phyloP scores from a whole-genome alignment of 2,329 filamentous ascomycete species.

The Meredithiella fracta region DNA sequence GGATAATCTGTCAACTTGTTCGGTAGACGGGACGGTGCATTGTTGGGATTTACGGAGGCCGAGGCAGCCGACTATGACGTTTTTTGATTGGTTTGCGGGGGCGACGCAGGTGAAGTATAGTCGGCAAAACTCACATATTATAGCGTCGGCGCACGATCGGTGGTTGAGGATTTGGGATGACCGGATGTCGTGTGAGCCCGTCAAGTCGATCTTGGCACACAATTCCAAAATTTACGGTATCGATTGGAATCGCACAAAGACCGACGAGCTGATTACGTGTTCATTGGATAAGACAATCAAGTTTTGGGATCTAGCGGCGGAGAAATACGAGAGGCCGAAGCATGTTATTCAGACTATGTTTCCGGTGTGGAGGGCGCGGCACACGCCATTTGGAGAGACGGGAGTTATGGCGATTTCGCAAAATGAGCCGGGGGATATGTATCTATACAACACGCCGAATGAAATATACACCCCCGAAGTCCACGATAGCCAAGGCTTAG shows the following conservation, averaged over 20 bases:
- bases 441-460: constrained; percentile 59
- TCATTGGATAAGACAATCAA: constrained; percentile 86
- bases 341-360: constrained; percentile 68
- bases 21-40: constrained; percentile 83
- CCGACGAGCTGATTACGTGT: constrained; percentile 64
- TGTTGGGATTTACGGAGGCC: constrained; percentile 76
- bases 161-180: constrained; percentile 84
- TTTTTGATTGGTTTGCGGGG: constrained; percentile 85
- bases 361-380: constrained; percentile 78
- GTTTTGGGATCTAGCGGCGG: constrained; percentile 65
- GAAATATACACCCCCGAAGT: constrained; percentile 17
- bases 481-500: not conserved
- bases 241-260: constrained; percentile 73
- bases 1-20: constrained; percentile 75
- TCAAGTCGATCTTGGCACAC: constrained; percentile 75
- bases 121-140: constrained; percentile 65
- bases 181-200: constrained; percentile 57
- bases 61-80: constrained; percentile 56
- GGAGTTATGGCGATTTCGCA: constrained; percentile 85
- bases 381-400: constrained; percentile 67
- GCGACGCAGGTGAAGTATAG: constrained; percentile 95
- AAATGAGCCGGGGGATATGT: constrained; percentile 67
- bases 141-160: constrained; percentile 81
- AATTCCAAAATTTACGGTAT: constrained; percentile 88
- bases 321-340: constrained; percentile 41